Percentiles rank a stretch among this genome's conserved stretches.
These are phyloP conservation scores for Aphanoascus verrucosus DNA, from an alignment of 2,329 filamentous ascomycete species.

Conservation along the genomic window DNA sequence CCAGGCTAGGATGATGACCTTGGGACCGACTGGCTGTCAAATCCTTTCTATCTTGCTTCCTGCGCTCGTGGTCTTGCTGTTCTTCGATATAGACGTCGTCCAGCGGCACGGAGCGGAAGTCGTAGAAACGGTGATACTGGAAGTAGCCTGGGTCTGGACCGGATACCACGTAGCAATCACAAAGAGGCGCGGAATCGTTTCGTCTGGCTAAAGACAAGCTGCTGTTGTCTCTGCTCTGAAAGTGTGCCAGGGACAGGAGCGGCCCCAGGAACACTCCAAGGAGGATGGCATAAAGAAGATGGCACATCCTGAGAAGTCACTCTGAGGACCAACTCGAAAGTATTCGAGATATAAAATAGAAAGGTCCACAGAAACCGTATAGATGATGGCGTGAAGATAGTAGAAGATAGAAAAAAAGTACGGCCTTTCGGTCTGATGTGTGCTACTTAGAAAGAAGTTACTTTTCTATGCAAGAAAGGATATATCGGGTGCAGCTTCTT, in stretches of 20 bases:
- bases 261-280: not conserved
- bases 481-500: no score
- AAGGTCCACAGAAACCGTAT: not conserved
- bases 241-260: not conserved
- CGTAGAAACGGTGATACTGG: slow-evolving; percentile 42
- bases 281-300: not conserved
- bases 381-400: no score
- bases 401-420: no score
- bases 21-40: slow-evolving; percentile 13
- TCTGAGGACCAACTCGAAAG: not conserved
- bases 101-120: slow-evolving; percentile 32
- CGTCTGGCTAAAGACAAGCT: not conserved
- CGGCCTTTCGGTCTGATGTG: no score
- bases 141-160: slow-evolving; percentile 38
- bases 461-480: no score
- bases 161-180: slow-evolving; percentile 40
- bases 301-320: not conserved
- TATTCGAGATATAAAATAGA: not conserved
- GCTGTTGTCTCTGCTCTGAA: not conserved
- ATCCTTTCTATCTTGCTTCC: not conserved
- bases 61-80: not conserved
- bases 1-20: slow-evolving; percentile 9
- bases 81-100: not conserved
- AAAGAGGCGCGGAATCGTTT: slow-evolving; percentile 20
- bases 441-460: no score